Evolutionary conservation across 768 basidiomycete genomes (phyloP).

Genomic region (Tulasnella sp.): DNA sequence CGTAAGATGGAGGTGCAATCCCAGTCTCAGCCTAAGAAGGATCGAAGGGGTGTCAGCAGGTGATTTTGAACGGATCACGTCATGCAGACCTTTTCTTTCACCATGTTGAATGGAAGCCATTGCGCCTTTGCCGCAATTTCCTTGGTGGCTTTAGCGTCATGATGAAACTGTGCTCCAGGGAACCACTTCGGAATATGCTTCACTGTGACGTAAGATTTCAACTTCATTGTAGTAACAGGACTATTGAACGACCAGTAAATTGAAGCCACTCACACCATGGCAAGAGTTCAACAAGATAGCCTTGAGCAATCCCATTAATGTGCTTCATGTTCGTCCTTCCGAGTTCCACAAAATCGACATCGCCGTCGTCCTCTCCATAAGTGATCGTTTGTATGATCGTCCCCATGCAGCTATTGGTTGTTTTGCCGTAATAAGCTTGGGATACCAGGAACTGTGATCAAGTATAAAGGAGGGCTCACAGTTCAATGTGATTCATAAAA

Average conservation of each 20-base stretch:
- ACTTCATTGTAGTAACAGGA: no score
- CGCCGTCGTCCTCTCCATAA: neutral
- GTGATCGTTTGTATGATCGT: neutral
- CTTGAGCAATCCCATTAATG: neutral
- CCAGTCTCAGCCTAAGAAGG: no score
- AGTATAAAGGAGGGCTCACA: no score
- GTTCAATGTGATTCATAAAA: neutral
- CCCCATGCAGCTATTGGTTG: neutral
- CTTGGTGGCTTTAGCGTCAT: neutral
- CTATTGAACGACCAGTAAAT: no score
- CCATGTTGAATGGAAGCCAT: neutral
- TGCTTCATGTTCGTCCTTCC: neutral
- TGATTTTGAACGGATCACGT: no score
- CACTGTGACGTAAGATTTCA: neutral
- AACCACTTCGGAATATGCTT: constrained; percentile 1
- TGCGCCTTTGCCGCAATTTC: neutral
- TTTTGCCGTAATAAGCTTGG: no score
- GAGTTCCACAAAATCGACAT: neutral
- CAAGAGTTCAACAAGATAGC: neutral
- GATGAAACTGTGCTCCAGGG: neutral
- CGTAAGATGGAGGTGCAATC: no score
- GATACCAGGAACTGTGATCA: no score
- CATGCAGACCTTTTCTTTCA: no score
- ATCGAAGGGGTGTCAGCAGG: neutral
- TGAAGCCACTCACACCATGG: neutral